Evolutionary conservation across 1,139 yeast species (phyloP), one percentile per base, ranked within the genome.

Genomic region (Nematodospora anomalae): DNA sequence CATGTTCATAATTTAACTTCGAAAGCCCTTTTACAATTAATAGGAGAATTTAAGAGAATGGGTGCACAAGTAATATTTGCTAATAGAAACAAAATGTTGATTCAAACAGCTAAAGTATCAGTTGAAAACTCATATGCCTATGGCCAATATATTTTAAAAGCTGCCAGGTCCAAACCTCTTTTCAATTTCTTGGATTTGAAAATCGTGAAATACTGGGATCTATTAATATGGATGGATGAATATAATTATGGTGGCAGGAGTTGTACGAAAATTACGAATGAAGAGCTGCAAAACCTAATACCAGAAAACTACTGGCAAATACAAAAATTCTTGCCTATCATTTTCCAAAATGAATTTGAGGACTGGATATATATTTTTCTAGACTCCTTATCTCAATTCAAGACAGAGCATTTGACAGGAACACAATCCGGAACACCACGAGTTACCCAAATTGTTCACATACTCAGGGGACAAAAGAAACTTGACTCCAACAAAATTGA

Each of bases 161-260:
- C 95, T 2, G 79, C 90, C 4, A 71, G 96, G 49, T 72, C 88
- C 1, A 85, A 82, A 51, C 94, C 96, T 0, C 61, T 89, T 44
- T 92, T 92, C 60, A 80, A 83, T 49, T 89, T 82, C 56, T 64
- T 94, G 49, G 97, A 90, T 49, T 63, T 94, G 49, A 66, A 68
- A 21, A 83, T 92, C 32, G 74, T 72, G 11, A 80, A 80, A 49
- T 90, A 88, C 53, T 92, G 98, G 98, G 97, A 92, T 57, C 55
- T 85, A 12, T 66, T 94, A 44, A 66, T 92, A 3, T 94, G 98
- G 97, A 87, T 90, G 95, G 97, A 94, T 57, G 82, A 83, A 49
- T 80, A 76, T 50, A 94, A 94, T 53, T 89, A 71, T 58, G 87
- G 95, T 29, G 99, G 98, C 4, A 71, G 89, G 40, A 80, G 81